A percentile compares a stretch with the other conserved stretches of the same genome.
Conservation (phyloP, 2,329 filamentous ascomycete species). For the Sodiomyces alkalinus region DNA sequence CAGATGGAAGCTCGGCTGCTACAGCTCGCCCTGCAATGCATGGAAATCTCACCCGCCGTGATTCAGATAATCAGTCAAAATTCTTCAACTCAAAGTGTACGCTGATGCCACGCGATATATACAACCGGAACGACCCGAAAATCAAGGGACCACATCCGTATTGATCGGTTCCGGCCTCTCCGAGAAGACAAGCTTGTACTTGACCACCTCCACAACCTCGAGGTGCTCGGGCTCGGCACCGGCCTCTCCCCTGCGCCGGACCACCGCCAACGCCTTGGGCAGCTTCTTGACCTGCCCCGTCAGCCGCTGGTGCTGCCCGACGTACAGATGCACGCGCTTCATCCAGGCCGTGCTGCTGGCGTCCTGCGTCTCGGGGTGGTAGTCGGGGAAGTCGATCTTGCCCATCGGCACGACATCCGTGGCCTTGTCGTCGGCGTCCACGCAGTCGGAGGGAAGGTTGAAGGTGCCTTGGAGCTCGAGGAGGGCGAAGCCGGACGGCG, state of each 20-base stretch:
- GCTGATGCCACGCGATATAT: too few species aligned
- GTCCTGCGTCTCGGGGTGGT: constrained; percentile 35
- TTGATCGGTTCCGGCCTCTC: constrained; percentile 74
- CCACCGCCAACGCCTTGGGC: constrained; percentile 60
- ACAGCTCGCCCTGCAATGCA: too few species aligned
- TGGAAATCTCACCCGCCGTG: too few species aligned
- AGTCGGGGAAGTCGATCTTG: constrained; percentile 63
- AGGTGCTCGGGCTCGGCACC: constrained; percentile 39
- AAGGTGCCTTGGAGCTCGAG: constrained; percentile 88
- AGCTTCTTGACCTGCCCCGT: constrained; percentile 85
- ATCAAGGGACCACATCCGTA: too few species aligned
- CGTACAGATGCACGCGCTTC: constrained; percentile 76
- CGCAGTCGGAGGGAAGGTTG: constrained; percentile 44
- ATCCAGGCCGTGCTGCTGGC: constrained; percentile 58
- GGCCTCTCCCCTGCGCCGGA: constrained; percentile 39
- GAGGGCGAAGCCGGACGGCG: constrained; percentile 75
- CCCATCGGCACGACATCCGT: constrained; percentile 40
- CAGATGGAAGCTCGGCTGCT: too few species aligned
- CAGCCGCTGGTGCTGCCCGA: constrained; percentile 78
- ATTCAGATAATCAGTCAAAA: too few species aligned
- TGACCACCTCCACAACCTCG: constrained; percentile 77
- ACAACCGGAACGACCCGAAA: too few species aligned
- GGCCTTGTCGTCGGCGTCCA: constrained; percentile 16
- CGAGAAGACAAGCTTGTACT: constrained; percentile 75
- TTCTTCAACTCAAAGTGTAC: too few species aligned